Percentiles rank a stretch among this genome's conserved stretches.
Conservation (phyloP, 2,329 filamentous ascomycete species). For the Pseudovirgaria hyperparasitica region DNA sequence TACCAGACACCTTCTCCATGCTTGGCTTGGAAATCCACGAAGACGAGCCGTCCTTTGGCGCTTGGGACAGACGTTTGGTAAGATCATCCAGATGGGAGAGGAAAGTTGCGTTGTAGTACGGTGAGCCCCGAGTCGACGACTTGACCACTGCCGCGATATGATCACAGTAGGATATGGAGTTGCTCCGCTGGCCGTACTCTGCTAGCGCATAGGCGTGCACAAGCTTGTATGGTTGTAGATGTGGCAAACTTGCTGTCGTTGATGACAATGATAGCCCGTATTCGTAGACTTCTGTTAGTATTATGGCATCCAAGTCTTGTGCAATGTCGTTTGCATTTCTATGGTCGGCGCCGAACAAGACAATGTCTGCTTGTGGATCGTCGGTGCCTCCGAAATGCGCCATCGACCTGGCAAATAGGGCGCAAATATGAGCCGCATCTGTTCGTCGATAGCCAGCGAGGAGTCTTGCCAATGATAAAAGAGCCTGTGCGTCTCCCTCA, state of each 20-base stretch:
- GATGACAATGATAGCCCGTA: conserved; percentile 67
- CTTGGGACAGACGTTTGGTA: conserved; percentile 67
- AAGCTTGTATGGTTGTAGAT: conserved; percentile 83
- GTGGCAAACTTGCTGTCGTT: conserved; percentile 46
- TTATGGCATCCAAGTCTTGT: conserved; percentile 71
- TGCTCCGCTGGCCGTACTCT: conserved; percentile 67
- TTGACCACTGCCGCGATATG: conserved; percentile 63
- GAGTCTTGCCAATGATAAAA: conserved; percentile 70
- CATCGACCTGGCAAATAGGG: conserved; percentile 64
- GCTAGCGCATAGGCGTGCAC: conserved; percentile 75
- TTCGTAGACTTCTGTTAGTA: conserved; percentile 94
- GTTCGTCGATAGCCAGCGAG: conserved; percentile 74
- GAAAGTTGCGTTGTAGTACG: conserved; percentile 70
- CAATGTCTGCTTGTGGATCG: conserved; percentile 65
- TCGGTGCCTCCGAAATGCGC: conserved; percentile 71
- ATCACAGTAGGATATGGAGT: conserved; percentile 87
- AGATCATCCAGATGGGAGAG: conserved; percentile 73
- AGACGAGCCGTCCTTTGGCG: conserved; percentile 65
- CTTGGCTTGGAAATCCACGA: conserved; percentile 93
- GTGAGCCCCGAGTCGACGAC: conserved; percentile 69
- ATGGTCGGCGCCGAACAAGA: conserved; percentile 78
- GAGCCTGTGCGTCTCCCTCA: conserved; percentile 59
- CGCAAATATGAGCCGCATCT: conserved; percentile 90
- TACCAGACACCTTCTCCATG: conserved; percentile 89
- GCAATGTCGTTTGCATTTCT: conserved; percentile 58